phyloP scores from a whole-genome alignment of 2,329 filamentous ascomycete genomes.

The Curvularia hawaiiensis region DNA sequence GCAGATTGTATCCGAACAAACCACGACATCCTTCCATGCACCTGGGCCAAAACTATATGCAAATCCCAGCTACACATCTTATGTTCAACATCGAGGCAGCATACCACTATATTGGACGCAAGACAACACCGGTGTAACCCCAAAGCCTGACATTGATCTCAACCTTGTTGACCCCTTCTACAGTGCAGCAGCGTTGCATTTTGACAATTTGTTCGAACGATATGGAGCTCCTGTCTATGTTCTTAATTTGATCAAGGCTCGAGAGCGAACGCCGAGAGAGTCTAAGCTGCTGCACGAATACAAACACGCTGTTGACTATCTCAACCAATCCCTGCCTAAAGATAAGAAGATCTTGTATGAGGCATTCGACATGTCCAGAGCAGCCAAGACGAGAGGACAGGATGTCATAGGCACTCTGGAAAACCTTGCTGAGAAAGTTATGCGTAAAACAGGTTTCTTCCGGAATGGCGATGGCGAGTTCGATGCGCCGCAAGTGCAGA shows the following conservation, averaged over 20 bases:
- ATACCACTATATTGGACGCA: conserved; percentile 98
- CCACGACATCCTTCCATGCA: conserved; percentile 94
- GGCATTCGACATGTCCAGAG: conserved; percentile 97
- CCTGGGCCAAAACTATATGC: conserved; percentile 84
- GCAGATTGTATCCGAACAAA: conserved; percentile 93
- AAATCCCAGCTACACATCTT: conserved; percentile 92
- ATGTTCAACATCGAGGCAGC: conserved; percentile 94
- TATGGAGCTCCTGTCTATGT: conserved; percentile 94
- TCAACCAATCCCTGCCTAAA: conserved; percentile 89
- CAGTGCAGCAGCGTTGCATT: conserved; percentile 88
- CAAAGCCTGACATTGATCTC: conserved; percentile 94
- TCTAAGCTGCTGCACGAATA: conserved; percentile 90
- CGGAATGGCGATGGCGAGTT: conserved; percentile 81
- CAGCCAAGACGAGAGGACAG: conserved; percentile 86
- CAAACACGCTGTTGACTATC: conserved; percentile 83
- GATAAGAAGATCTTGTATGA: conserved; percentile 90
- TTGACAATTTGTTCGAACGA: conserved; percentile 90
- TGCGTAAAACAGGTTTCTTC: conserved; percentile 89
- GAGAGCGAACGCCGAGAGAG: conserved; percentile 87
- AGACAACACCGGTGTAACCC: conserved; percentile 91
- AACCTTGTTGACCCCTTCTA: conserved; percentile 98
- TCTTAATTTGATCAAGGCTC: conserved; percentile 83
- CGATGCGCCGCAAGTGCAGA: conserved; percentile 74
- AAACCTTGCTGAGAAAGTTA: conserved; percentile 83
- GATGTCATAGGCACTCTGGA: conserved; percentile 95